Evolutionary conservation across 148 eudicot genomes (phyloP).

Genomic region (Pharnaceum exiguum): DNA sequence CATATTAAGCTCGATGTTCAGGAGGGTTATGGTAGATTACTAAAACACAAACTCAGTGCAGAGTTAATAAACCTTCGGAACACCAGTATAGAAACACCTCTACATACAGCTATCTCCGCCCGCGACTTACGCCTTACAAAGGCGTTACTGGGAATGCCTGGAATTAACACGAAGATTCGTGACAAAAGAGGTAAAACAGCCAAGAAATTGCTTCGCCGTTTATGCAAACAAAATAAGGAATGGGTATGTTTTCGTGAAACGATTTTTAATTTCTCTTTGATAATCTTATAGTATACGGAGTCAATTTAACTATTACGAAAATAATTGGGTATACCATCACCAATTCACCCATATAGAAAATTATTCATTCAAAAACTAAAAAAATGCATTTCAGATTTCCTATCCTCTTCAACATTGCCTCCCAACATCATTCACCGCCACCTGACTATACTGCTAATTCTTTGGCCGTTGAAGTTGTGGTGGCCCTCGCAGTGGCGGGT

Average conservation of each 20-base stretch:
- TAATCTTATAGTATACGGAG: no score
- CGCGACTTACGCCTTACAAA: conserved; percentile 1
- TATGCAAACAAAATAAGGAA: background rate
- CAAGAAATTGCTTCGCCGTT: conserved; percentile 10
- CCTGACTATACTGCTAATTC: no score
- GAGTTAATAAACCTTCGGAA: conserved; percentile 12
- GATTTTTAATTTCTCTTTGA: no score
- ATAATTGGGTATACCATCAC: no score
- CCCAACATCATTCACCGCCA: no score
- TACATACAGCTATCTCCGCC: conserved; percentile 13
- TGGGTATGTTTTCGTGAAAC: conserved; percentile 18
- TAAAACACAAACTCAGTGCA: background rate
- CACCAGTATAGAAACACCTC: conserved; percentile 9
- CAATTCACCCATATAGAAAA: no score
- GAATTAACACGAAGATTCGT: background rate
- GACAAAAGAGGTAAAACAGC: conserved; percentile 14
- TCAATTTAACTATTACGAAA: no score
- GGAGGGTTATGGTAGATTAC: conserved; percentile 9
- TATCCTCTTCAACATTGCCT: no score
- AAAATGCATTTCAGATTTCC: no score
- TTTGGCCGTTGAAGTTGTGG: no score
- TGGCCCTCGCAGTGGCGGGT: no score
- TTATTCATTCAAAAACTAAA: no score
- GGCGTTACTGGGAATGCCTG: conserved; percentile 2
- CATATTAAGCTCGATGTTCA: conserved; percentile 1